phyloP scores from a whole-genome alignment of 2,329 filamentous ascomycete genomes.

The Pseudogymnoascus sp. region DNA sequence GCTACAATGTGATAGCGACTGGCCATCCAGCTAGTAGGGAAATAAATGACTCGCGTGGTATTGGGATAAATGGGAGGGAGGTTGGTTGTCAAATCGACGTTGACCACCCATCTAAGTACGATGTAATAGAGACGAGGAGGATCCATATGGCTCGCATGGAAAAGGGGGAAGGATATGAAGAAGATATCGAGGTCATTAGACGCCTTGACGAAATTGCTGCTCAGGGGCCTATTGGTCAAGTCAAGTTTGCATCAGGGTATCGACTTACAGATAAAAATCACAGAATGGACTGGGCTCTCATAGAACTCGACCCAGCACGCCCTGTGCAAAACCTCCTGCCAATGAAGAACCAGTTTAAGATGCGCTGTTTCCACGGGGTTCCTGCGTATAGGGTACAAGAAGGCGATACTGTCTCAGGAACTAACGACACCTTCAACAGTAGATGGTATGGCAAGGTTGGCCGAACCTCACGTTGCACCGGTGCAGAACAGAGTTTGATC shows the following conservation, averaged over 20 bases:
- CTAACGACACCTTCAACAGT: neutral
- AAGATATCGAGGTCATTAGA: neutral
- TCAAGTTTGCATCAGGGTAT: neutral
- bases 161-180: neutral
- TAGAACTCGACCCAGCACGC: neutral
- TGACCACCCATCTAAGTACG: neutral
- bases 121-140: neutral
- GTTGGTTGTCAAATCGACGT: neutral
- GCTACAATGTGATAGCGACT: neutral
- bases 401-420: neutral
- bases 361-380: too few relatives aligned
- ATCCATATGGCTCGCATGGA: neutral
- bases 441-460: neutral
- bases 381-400: neutral
- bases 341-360: too few relatives aligned
- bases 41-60: neutral
- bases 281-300: neutral
- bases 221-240: neutral
- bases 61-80: neutral
- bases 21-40: neutral
- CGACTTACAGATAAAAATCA: neutral
- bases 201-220: neutral
- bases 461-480: neutral
- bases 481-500: neutral
- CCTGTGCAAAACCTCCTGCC: neutral